Evolutionary conservation across 2,329 filamentous ascomycete species (phyloP), one percentile per base, ranked within the genome.

Genomic region (Hypocreales sp.): DNA sequence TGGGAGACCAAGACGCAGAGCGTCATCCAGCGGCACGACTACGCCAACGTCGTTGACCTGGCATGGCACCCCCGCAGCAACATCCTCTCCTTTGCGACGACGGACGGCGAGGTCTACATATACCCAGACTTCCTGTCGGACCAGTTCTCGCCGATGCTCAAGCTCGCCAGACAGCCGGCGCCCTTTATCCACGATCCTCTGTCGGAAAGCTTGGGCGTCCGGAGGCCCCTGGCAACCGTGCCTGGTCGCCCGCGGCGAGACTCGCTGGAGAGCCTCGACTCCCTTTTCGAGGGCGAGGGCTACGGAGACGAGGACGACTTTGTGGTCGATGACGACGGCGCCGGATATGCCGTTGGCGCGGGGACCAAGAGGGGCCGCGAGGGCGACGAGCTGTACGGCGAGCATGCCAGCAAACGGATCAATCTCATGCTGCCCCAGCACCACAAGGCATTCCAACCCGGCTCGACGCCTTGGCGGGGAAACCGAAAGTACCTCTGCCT

Each of bases 391-490:
- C 53, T 52, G 10, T 44, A 43, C 24, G 56, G 48, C 2, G 55
- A 55, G 7, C 53, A 54, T 15, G 38, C 55, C 4, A 61, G 41
- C 40, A 73, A 73, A 42, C 58, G 66, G 7, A 51, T 55, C 7
- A 59, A 62, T 25, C 42, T 67, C 7, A 39, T 55, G 28, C 40
- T 72, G 36, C 76, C 84, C 2, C 67, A 73, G 40, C 68, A 79
- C 20, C 92, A 98, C 40, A 72, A 78, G 28, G 58, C 87, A 2
- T 92, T 98, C 48, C 92, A 98, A 48, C 82, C 87, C 1, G 87
- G 90, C 1, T 86, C 84, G 29, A 98, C 90, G 0, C 87, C 87
- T 0, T 98, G 90, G 92, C 73, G 83, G 35, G 90, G 90, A 2
- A 90, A 93, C 49, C 68, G 90, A 36, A 82, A 87, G 46, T 93